These are phyloP conservation scores for Endoconidiophora laricicola DNA, from an alignment of 2,329 filamentous ascomycete species.

Conservation along the genomic window DNA sequence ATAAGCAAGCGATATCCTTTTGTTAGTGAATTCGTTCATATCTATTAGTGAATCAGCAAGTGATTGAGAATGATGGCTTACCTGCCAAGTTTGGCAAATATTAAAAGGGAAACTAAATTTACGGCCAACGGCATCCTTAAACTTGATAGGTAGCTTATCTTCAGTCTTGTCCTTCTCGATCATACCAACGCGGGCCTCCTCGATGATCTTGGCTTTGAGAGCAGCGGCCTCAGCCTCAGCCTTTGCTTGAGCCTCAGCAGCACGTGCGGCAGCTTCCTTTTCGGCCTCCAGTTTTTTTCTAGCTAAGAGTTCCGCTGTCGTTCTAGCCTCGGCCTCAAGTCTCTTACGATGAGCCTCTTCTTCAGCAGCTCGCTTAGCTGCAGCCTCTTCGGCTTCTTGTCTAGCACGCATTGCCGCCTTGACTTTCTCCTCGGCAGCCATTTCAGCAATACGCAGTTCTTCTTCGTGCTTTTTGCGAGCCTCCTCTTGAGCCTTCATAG, in stretches of 20 bases:
- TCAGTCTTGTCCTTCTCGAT: slow-evolving; percentile 30
- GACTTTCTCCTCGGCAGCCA: slow-evolving; percentile 8
- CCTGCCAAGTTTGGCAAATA: slow-evolving; percentile 67
- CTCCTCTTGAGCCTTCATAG: slow-evolving; percentile 17
- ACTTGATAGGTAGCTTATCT: slow-evolving; percentile 62
- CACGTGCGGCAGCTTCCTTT: slow-evolving; percentile 23
- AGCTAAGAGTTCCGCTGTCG: slow-evolving; percentile 25
- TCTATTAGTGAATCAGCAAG: neutral
- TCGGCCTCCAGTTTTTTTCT: slow-evolving; percentile 22
- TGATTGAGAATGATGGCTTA: slow-evolving; percentile 27
- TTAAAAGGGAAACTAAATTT: slow-evolving; percentile 89
- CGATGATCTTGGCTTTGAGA: slow-evolving; percentile 38
- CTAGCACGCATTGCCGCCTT: slow-evolving; percentile 22
- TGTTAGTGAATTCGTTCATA: neutral
- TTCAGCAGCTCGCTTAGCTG: slow-evolving; percentile 14
- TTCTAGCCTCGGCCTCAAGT: slow-evolving; percentile 16
- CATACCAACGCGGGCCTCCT: slow-evolving; percentile 34
- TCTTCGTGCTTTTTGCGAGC: slow-evolving; percentile 16
- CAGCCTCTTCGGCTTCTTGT: slow-evolving; percentile 22
- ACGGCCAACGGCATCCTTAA: slow-evolving; percentile 79
- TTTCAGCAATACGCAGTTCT: slow-evolving; percentile 12
- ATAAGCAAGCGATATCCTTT: neutral
- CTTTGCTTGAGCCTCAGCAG: slow-evolving; percentile 24
- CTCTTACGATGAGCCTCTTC: slow-evolving; percentile 16
- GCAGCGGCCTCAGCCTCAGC: slow-evolving; percentile 34